A percentile compares a stretch with the other conserved stretches of the same genome.
phyloP scores from a whole-genome alignment of 2,329 filamentous ascomycete genomes.

The Penicillium sp. region DNA sequence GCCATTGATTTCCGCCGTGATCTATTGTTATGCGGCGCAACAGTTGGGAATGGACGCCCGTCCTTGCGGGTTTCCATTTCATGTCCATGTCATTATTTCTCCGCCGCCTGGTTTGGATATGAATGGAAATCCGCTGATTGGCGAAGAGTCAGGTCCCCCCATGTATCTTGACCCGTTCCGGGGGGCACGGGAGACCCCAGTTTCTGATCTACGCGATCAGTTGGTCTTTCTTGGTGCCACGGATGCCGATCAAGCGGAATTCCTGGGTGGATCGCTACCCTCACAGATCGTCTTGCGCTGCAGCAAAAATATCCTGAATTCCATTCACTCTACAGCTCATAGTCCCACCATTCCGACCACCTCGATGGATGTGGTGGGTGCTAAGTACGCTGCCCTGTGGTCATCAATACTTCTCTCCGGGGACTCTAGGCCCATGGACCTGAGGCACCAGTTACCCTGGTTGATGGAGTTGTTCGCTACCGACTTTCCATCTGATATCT shows the following conservation, averaged over 20 bases:
- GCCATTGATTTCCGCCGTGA: constrained; percentile 81
- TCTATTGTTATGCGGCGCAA: constrained; percentile 78
- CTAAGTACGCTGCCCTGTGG: constrained; percentile 75
- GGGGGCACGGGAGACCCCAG: constrained; percentile 64
- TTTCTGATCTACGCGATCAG: constrained; percentile 58
- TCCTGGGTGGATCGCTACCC: constrained; percentile 64
- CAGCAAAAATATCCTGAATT: constrained; percentile 77
- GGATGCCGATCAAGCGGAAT: constrained; percentile 43
- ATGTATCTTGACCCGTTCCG: constrained; percentile 88
- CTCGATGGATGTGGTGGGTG: constrained; percentile 57
- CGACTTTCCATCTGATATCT: constrained; percentile 69
- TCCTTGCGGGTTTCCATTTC: constrained; percentile 78
- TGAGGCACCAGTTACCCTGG: constrained; percentile 63
- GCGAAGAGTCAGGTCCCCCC: constrained; percentile 38
- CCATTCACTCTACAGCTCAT: constrained; percentile 56
- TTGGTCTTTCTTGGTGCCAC: constrained; percentile 56
- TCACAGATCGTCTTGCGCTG: constrained; percentile 72
- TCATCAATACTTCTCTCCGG: constrained; percentile 58
- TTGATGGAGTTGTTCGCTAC: constrained; percentile 65
- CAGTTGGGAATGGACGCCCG: constrained; percentile 73
- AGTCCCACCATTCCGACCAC: constrained; percentile 27
- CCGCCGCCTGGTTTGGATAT: constrained; percentile 61
- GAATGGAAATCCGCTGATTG: constrained; percentile 47
- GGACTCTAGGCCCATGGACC: constrained; percentile 48
- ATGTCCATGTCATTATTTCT: constrained; percentile 78